Conservation (phyloP, 2,329 filamentous ascomycete species). For the Trichophyton benhamiae region DNA sequence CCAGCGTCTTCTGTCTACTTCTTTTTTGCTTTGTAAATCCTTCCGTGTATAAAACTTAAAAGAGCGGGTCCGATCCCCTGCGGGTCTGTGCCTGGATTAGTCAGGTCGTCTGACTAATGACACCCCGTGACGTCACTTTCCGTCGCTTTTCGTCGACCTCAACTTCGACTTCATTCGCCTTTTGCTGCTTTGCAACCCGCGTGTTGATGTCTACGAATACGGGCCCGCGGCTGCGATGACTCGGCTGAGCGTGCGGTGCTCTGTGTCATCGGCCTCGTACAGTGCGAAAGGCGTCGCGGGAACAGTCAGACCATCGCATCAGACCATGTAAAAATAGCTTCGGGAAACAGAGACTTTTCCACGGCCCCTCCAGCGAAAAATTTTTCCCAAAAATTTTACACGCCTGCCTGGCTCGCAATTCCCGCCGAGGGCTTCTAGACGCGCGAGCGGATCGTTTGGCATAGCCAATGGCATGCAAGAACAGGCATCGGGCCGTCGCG, state of each 20-base stretch:
- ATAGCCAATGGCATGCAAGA: background rate
- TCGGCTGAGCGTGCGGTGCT: background rate
- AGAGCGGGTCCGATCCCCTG: background rate
- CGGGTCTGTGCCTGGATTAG: slow-evolving; percentile 1
- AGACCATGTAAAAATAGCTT: slow-evolving; percentile 4
- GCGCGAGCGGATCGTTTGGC: slow-evolving; percentile 1
- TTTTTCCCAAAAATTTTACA: background rate
- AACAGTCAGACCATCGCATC: slow-evolving; percentile 3
- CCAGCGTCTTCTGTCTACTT: background rate
- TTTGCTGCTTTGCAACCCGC: background rate
- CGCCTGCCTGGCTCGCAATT: background rate
- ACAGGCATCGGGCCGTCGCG: slow-evolving; percentile 1
- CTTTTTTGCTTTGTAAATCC: background rate
- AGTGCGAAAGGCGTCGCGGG: background rate
- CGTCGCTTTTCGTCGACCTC: background rate
- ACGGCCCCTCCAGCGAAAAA: slow-evolving; percentile 3
- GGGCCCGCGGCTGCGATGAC: background rate
- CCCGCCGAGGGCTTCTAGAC: background rate
- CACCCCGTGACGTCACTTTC: background rate
- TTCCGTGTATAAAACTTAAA: background rate
- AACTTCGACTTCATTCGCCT: background rate
- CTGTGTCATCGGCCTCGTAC: background rate
- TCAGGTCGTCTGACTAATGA: background rate
- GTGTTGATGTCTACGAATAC: background rate
- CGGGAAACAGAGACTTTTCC: slow-evolving; percentile 4